Conservation (phyloP, 2,329 filamentous ascomycete species). For the Alternaria brassicae region DNA sequence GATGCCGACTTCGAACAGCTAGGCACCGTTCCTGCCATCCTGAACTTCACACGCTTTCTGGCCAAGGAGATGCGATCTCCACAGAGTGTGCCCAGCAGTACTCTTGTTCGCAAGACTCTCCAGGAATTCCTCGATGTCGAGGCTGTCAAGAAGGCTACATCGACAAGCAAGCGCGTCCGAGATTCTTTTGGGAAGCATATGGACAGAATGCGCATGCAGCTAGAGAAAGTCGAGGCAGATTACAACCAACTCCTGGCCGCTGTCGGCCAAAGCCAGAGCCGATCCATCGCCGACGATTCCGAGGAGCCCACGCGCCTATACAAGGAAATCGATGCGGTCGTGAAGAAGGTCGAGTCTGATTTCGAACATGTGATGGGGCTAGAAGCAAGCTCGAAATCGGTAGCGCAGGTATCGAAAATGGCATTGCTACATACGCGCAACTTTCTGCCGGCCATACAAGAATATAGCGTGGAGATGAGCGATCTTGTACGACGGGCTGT, state of each 20-base stretch:
- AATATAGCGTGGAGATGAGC: slow-evolving; percentile 64
- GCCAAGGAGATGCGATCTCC: slow-evolving; percentile 42
- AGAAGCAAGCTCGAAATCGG: slow-evolving; percentile 69
- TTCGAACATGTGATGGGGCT: slow-evolving; percentile 78
- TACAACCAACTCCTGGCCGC: slow-evolving; percentile 55
- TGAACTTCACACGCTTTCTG: slow-evolving; percentile 66
- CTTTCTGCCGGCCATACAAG: slow-evolving; percentile 66
- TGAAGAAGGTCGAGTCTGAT: slow-evolving; percentile 86
- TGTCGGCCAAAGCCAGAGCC: slow-evolving; percentile 56
- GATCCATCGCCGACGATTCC: slow-evolving; percentile 63
- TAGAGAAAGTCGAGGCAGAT: slow-evolving; percentile 52
- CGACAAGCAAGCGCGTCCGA: slow-evolving; percentile 68
- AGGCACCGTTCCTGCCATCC: slow-evolving; percentile 68
- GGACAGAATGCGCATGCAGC: slow-evolving; percentile 50
- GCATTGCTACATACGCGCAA: slow-evolving; percentile 69
- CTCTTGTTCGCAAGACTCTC: slow-evolving; percentile 39
- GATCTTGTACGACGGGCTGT: slow-evolving; percentile 60
- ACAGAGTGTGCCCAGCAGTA: slow-evolving; percentile 31
- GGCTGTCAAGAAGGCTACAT: slow-evolving; percentile 74
- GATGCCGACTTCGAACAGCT: slow-evolving; percentile 72
- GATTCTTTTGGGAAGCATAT: slow-evolving; percentile 67
- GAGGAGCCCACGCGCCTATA: slow-evolving; percentile 73
- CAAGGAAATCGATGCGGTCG: slow-evolving; percentile 84
- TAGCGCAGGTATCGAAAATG: slow-evolving; percentile 68
- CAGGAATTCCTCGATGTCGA: slow-evolving; percentile 73